Evolutionary conservation across 2,329 filamentous ascomycete genomes (phyloP).

Genomic region (Lojkania enalia): DNA sequence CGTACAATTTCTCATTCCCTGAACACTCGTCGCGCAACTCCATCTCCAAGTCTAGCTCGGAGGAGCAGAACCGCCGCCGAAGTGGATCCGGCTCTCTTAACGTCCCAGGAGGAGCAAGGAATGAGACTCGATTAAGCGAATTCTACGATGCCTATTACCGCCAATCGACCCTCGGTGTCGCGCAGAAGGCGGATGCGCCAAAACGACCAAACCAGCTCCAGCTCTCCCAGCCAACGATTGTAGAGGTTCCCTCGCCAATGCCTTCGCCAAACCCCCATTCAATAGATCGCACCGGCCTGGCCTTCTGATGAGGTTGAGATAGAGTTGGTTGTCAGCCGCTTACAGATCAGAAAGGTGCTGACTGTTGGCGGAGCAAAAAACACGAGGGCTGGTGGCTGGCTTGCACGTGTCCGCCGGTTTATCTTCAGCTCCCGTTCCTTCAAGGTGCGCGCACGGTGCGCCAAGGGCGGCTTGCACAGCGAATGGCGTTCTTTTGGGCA

Average conservation of each 20-base stretch:
- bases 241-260: constrained; percentile 33
- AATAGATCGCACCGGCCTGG: constrained; percentile 24
- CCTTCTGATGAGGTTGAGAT: constrained; percentile 18
- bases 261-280: constrained; percentile 26
- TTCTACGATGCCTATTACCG: constrained; percentile 47
- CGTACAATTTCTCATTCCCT: constrained; percentile 21
- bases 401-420: constrained; percentile 2
- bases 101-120: constrained; percentile 15
- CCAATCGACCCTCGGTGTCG: constrained; percentile 25
- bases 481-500: constrained; percentile 12
- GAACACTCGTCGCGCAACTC: constrained; percentile 27
- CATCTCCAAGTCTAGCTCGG: constrained; percentile 13
- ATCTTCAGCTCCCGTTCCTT: not conserved
- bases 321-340: not conserved
- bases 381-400: not conserved
- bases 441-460: constrained; percentile 9
- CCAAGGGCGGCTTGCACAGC: constrained; percentile 8
- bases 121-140: constrained; percentile 41
- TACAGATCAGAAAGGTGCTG: no score
- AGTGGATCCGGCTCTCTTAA: constrained; percentile 22
- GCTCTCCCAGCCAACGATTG: constrained; percentile 29
- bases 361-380: not conserved
- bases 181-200: constrained; percentile 13
- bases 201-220: constrained; percentile 21
- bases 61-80: constrained; percentile 20